Percentiles rank a stretch among this genome's conserved stretches.
Conservation (phyloP, 371 early-diverging fungal genomes). For the Syncephalastrum contaminatum region DNA sequence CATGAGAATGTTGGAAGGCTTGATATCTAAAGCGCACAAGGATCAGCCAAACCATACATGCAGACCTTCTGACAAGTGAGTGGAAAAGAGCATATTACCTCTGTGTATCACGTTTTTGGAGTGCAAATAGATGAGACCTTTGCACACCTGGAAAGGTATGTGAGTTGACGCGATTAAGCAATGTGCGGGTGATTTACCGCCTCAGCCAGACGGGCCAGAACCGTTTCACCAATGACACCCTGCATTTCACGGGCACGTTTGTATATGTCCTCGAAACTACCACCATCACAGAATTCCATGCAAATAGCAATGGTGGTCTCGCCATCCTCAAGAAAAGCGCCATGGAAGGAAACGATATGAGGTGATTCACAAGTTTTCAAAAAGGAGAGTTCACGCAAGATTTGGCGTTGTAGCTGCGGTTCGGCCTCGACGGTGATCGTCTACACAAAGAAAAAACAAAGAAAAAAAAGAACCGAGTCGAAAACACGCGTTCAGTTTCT, state of each 20-base stretch:
- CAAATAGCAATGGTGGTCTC: conserved; percentile 88
- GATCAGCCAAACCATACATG: background rate
- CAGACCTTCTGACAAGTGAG: background rate
- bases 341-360: conserved; percentile 92
- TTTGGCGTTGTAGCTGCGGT: conserved; percentile 75
- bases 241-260: conserved; percentile 64
- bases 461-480: background rate
- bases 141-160: conserved; percentile 52
- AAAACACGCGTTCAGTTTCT: conserved; percentile 9
- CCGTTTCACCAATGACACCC: conserved; percentile 73
- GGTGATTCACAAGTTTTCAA: conserved; percentile 87
- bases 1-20: conserved; percentile 90
- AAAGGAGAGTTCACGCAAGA: conserved; percentile 88
- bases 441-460: conserved; percentile 26
- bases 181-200: conserved; percentile 46
- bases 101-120: conserved; percentile 86
- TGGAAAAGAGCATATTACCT: conserved; percentile 21
- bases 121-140: conserved; percentile 79
- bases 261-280: conserved; percentile 80
- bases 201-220: conserved; percentile 78
- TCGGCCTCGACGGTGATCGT: conserved; percentile 67
- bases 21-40: conserved; percentile 58
- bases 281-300: conserved; percentile 92
- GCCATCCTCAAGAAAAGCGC: conserved; percentile 89
- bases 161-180: background rate